Conservation (phyloP, 768 basidiomycete species). For the Fistulinella prunicolor region DNA sequence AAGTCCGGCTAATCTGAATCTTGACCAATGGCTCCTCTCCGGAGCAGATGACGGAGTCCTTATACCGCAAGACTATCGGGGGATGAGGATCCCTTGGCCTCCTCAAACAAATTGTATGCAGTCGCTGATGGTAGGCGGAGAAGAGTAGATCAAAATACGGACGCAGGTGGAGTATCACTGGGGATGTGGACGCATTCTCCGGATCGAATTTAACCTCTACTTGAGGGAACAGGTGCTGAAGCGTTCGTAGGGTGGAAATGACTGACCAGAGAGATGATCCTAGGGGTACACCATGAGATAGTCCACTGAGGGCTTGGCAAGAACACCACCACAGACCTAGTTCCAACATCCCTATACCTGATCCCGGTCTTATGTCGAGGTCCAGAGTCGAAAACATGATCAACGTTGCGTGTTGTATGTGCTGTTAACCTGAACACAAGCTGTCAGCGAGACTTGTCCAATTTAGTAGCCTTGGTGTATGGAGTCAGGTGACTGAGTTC, state of each 20-base stretch:
- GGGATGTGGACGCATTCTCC: conserved; percentile 64
- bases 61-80: conserved; percentile 66
- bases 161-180: conserved; percentile 72
- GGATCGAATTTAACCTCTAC: conserved; percentile 83
- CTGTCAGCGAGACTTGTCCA: conserved; percentile 3
- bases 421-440: too few species aligned
- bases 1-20: conserved; percentile 64
- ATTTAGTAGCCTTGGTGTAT: conserved; percentile 6
- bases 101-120: conserved; percentile 74
- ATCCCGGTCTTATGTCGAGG: conserved; percentile 72
- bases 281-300: conserved; percentile 26
- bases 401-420: background rate
- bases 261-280: conserved; percentile 79
- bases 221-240: conserved; percentile 71
- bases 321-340: conserved; percentile 45
- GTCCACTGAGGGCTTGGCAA: background rate
- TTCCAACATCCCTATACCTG: conserved; percentile 75
- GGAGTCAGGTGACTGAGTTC: conserved; percentile 12
- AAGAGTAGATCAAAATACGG: conserved; percentile 86
- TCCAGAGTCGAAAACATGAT: conserved; percentile 68
- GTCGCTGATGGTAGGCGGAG: conserved; percentile 72
- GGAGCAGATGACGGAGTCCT: conserved; percentile 60
- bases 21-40: conserved; percentile 57
- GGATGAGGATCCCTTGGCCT: conserved; percentile 66
- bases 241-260: conserved; percentile 61